Conservation (phyloP, 352 stramenopile species). For the Pilasporangium apinafurcum region DNA sequence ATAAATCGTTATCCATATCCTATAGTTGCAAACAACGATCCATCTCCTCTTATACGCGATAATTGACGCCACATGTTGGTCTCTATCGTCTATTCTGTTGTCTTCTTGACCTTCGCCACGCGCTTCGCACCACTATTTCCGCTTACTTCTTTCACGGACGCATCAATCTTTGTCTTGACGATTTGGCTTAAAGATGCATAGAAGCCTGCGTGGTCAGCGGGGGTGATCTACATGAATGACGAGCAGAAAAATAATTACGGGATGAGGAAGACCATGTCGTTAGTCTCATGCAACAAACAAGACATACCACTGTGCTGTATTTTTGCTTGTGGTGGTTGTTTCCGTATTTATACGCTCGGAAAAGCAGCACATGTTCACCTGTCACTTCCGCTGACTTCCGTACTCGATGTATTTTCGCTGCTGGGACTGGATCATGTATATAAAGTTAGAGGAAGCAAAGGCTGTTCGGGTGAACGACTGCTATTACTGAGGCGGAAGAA, state of each 20-base stretch:
- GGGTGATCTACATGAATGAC: constrained; percentile 34
- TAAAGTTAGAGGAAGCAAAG: neutral
- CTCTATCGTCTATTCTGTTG: constrained; percentile 28
- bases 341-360: constrained; percentile 70
- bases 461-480: too few relatives aligned
- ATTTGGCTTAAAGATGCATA: constrained; percentile 62
- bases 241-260: neutral
- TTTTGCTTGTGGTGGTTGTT: constrained; percentile 89
- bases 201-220: constrained; percentile 52
- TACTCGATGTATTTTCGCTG: constrained; percentile 4
- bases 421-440: constrained; percentile 9
- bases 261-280: neutral
- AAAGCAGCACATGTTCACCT: constrained; percentile 60
- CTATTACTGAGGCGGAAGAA: neutral
- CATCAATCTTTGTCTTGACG: constrained; percentile 63
- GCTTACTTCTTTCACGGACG: constrained; percentile 12
- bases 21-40: neutral
- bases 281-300: neutral
- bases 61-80: constrained; percentile 1
- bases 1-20: neutral
- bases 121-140: constrained; percentile 14
- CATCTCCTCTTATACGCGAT: neutral
- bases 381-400: constrained; percentile 26
- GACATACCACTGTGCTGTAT: constrained; percentile 60
- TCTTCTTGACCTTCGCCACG: constrained; percentile 55